Base-by-base conservation (phyloP, 2,329 filamentous ascomycete species). In the Cordyceps tenuipes region DNA sequence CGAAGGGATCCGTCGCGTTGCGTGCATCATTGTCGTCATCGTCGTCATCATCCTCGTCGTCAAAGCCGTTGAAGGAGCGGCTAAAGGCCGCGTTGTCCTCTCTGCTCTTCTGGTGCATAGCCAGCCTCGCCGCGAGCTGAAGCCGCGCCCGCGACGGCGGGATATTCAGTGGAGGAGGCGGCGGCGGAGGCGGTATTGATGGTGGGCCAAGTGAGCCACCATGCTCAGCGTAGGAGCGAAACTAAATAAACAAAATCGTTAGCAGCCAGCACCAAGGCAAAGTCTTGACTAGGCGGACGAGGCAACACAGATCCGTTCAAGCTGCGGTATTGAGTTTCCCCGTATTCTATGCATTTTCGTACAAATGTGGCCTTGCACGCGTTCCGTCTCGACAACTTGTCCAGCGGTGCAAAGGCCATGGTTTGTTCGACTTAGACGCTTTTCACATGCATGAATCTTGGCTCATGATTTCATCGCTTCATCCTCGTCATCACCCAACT, bases 41-140 rank as follows among this genome's bases (percentile, higher is more conserved):
- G 12, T 74, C 75, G 21, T 72, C 72, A 34, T 77, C 78, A 41
- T 78, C 80, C 46, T 80, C 82, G 39, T 85, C 82, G 63, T 81
- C 82, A 66, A 87, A 73, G 2, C 72, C 73, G 26, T 74, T 73
- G 26, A 78, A 77, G 8, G 74, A 70, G 3, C 71, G 71, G 3
- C 71, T 71, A 13, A 72, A 71, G 12, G 79, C 76, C 6, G 80
- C 75, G 19, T 76, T 75, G 26, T 77, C 73, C 23, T 77, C 75
- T 50, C 74, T 78, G 64, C 84, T 83, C 71, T 90, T 87, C 65
- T 86, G 84, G 65, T 90, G 88, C 73, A 88, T 83, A 2, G 90
- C 84, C 68, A 97, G 80, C 13, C 92, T 85, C 13, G 90, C 89
- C n/a, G 91, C 92, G n/a, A 97, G 82, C 72, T 96, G 91, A 59